These are phyloP conservation scores for Setaria viridis DNA, from an alignment of 202 grass and related monocot genomes.

Conservation along the genomic window DNA sequence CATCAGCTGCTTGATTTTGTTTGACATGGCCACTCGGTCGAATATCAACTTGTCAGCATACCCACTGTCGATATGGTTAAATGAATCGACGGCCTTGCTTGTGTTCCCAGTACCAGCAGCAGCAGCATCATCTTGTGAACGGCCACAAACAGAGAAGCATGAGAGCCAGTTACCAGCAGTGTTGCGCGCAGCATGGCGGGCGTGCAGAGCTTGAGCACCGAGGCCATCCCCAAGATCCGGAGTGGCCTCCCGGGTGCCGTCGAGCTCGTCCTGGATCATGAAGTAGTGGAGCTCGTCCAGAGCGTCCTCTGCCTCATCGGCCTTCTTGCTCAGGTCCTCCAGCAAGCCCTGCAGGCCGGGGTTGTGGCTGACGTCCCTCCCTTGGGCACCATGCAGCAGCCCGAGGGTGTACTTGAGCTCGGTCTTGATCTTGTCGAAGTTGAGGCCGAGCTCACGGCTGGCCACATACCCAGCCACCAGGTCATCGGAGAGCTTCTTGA, in stretches of 20 bases:
- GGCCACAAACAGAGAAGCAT: neutral
- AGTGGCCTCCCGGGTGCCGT: slow-evolving; percentile 6
- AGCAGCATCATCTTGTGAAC: neutral
- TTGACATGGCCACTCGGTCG: slow-evolving; percentile 25
- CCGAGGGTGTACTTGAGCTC: neutral
- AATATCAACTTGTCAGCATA: neutral
- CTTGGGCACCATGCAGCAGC: neutral
- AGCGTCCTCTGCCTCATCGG: slow-evolving; percentile 26
- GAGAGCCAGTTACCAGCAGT: slow-evolving; percentile 10
- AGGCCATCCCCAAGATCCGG: neutral
- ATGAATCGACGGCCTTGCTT: neutral
- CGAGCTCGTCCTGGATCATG: slow-evolving; percentile 38
- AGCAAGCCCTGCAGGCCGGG: neutral
- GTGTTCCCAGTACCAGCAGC: neutral
- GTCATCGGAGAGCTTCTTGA: neutral
- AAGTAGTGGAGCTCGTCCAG: slow-evolving; percentile 53
- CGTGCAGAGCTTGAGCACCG: neutral
- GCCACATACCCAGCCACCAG: neutral
- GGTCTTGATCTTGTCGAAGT: neutral
- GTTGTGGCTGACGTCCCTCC: neutral
- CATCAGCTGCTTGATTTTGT: slow-evolving; percentile 21
- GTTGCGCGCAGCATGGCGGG: neutral
- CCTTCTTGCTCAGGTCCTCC: neutral
- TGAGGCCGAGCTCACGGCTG: slow-evolving; percentile 35
- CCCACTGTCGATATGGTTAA: too few relatives aligned